Percentiles rank a stretch among this genome's conserved stretches.
Evolutionary conservation across 257 asterid species (phyloP).

Genomic region (Jasminum sambac): DNA sequence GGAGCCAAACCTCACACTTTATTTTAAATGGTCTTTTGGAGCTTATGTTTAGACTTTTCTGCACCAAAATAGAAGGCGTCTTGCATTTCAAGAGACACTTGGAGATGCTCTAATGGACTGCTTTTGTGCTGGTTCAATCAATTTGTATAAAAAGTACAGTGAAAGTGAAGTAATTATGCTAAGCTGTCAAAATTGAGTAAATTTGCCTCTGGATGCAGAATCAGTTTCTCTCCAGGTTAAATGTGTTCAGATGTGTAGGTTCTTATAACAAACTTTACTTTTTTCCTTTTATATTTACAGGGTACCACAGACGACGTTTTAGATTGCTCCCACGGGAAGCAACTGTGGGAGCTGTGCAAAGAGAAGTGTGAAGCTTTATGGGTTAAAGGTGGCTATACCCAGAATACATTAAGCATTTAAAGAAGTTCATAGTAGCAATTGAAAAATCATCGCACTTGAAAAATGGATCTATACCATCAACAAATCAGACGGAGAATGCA

Average conservation of each 20-base stretch:
- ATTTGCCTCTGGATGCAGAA: not conserved
- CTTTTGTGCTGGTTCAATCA: not conserved
- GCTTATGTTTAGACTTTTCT: too few species aligned
- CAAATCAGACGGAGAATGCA: slow-evolving; percentile 51
- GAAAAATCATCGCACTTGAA: slow-evolving; percentile 65
- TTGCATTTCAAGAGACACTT: too few species aligned
- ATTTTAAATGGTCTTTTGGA: too few species aligned
- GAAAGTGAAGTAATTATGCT: not conserved
- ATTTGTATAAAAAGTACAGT: not conserved
- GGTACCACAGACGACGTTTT: slow-evolving; percentile 94
- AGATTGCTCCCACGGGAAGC: slow-evolving; percentile 87
- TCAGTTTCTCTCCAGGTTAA: not conserved
- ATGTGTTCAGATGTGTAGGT: not conserved
- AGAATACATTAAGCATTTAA: slow-evolving; percentile 83
- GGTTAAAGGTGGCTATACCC: slow-evolving; percentile 93
- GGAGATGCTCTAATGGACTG: not conserved
- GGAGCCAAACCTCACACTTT: too few species aligned
- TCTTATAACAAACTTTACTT: not conserved
- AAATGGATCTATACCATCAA: slow-evolving; percentile 39
- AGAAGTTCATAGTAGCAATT: slow-evolving; percentile 74
- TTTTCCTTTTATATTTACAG: slow-evolving; percentile 40
- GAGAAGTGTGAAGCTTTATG: slow-evolving; percentile 93
- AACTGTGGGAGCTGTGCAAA: slow-evolving; percentile 86
- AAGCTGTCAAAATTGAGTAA: not conserved
- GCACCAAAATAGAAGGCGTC: too few species aligned